phyloP scores from a whole-genome alignment of 1,284 basidiomycete genomes.

The Trichosporon sp. region DNA sequence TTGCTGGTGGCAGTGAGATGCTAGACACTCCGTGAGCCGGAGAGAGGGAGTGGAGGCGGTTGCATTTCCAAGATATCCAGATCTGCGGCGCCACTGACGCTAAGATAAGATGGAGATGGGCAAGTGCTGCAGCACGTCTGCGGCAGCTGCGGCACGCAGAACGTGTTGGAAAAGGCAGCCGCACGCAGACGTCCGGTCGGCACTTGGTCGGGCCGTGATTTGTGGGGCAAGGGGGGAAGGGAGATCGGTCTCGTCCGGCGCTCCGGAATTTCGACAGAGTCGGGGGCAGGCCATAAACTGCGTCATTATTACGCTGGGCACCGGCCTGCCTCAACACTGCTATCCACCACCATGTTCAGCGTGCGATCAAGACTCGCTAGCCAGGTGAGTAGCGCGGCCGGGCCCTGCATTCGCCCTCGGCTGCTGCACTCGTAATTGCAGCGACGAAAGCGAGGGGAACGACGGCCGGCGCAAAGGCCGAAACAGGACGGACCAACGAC shows the following conservation, averaged over 20 bases:
- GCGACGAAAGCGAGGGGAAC: no score
- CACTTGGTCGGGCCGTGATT: not conserved
- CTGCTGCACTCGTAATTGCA: no score
- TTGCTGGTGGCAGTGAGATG: not conserved
- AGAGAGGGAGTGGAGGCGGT: not conserved
- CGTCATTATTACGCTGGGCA: not conserved
- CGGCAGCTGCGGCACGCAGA: not conserved
- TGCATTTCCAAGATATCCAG: not conserved
- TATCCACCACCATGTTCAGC: not conserved
- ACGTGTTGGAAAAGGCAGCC: not conserved
- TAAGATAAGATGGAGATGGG: not conserved
- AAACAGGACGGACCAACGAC: not conserved
- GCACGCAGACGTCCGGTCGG: not conserved
- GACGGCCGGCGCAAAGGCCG: no score
- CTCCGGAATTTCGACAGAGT: slow-evolving; percentile 1
- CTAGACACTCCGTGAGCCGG: not conserved
- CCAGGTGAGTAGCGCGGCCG: not conserved
- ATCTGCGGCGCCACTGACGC: not conserved
- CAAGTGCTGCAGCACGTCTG: not conserved
- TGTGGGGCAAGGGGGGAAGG: not conserved
- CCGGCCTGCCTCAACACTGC: not conserved
- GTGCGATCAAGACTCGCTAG: not conserved
- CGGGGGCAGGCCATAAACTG: not conserved
- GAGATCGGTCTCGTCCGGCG: not conserved
- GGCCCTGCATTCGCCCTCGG: no score